Percentiles rank a stretch among this genome's conserved stretches.
These are phyloP conservation scores for Kurtzmaniella natalensis DNA, from an alignment of 1,139 yeast genomes.

Conservation along the genomic window DNA sequence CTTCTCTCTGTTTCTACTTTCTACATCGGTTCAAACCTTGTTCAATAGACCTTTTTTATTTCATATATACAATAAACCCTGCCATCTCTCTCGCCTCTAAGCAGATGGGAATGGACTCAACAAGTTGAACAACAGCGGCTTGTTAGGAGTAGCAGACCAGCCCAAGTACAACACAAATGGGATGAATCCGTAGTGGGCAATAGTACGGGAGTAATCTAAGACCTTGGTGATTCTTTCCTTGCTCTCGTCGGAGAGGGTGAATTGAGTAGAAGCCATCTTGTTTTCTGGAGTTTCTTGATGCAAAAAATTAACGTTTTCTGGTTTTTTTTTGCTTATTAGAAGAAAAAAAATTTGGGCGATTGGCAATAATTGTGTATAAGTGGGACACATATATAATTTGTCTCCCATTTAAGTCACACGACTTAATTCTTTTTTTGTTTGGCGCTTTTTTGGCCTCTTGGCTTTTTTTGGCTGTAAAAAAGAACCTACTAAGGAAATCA, in stretches of 20 bases:
- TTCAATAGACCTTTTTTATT: neutral
- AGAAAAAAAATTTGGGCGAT: too few species aligned
- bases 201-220: slow-evolving; percentile 77
- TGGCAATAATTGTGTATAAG: too few species aligned
- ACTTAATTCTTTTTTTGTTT: too few species aligned
- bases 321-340: too few species aligned
- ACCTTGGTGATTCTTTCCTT: slow-evolving; percentile 86
- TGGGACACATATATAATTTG: too few species aligned
- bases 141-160: slow-evolving; percentile 81
- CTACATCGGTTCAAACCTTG: slow-evolving; percentile 9
- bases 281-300: too few species aligned
- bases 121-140: slow-evolving; percentile 76
- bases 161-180: slow-evolving; percentile 93
- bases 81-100: slow-evolving; percentile 23
- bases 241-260: slow-evolving; percentile 61
- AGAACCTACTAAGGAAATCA: too few species aligned
- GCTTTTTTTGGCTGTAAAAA: too few species aligned
- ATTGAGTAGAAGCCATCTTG: slow-evolving; percentile 33
- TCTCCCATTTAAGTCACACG: too few species aligned
- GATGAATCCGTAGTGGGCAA: slow-evolving; percentile 94
- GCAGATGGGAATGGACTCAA: slow-evolving; percentile 75
- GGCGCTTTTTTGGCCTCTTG: too few species aligned
- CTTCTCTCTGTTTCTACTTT: slow-evolving; percentile 5
- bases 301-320: too few species aligned
- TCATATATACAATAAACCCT: slow-evolving; percentile 2